Evolutionary conservation across 1,284 basidiomycete genomes (phyloP).

Genomic region (Cryptococcus sp.): DNA sequence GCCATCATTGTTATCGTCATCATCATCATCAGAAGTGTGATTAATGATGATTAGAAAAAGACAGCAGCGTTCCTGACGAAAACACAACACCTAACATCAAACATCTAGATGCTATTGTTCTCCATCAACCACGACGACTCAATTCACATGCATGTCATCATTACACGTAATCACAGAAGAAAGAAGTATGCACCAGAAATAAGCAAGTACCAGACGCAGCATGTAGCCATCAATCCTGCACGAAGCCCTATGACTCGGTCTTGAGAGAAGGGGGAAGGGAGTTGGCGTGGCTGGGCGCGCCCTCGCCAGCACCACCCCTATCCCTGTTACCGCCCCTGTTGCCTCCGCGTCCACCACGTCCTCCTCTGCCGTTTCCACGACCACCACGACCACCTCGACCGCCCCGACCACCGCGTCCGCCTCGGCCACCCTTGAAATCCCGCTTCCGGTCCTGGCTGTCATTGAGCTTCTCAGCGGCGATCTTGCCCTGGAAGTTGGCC

Average conservation of each 20-base stretch:
- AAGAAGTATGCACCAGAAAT: not conserved
- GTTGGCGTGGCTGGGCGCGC: slow-evolving; percentile 17
- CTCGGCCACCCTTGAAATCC: slow-evolving; percentile 23
- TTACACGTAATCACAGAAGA: slow-evolving; percentile 2
- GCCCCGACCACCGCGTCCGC: slow-evolving; percentile 46
- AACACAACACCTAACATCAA: too few species aligned
- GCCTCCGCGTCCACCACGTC: slow-evolving; percentile 38
- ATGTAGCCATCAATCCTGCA: not conserved
- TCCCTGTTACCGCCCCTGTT: slow-evolving; percentile 18
- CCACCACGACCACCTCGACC: slow-evolving; percentile 43
- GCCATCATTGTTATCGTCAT: too few species aligned
- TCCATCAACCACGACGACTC: too few species aligned
- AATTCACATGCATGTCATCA: slow-evolving; percentile 6
- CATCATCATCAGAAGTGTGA: too few species aligned
- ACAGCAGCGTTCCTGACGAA: too few species aligned
- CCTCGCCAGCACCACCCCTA: slow-evolving; percentile 5
- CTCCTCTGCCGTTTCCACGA: slow-evolving; percentile 39
- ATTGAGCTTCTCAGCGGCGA: slow-evolving; percentile 59
- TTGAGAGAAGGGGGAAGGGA: slow-evolving; percentile 35
- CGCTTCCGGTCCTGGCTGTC: slow-evolving; percentile 67
- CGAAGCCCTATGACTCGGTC: slow-evolving; percentile 12
- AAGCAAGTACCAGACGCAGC: not conserved
- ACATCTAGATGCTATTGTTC: too few species aligned
- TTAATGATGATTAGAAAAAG: too few species aligned
- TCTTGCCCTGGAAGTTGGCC: slow-evolving; percentile 60